These are phyloP conservation scores for Populus trichocarpa DNA, from an alignment of 441 rosid genomes.

Conservation along the genomic window DNA sequence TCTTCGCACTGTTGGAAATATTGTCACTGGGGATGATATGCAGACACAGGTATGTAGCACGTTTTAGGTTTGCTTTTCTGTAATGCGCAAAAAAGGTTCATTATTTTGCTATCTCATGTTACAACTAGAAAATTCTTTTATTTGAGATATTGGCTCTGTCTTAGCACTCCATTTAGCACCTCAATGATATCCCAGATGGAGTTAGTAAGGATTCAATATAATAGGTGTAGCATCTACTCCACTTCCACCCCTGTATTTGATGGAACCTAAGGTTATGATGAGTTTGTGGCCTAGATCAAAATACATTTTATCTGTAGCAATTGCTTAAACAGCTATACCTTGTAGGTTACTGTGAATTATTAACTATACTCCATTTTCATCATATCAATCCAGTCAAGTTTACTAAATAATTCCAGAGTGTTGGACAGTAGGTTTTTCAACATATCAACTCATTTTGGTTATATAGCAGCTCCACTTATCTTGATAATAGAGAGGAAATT, in stretches of 20 bases:
- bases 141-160: neutral
- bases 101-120: too few species aligned
- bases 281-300: neutral
- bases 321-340: neutral
- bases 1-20: constrained; percentile 79
- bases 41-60: constrained; percentile 67
- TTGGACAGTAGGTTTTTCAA: neutral
- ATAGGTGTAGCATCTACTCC: neutral
- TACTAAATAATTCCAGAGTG: neutral
- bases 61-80: neutral
- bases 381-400: neutral
- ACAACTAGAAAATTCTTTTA: too few species aligned
- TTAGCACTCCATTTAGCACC: neutral
- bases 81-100: neutral
- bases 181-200: neutral
- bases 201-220: neutral
- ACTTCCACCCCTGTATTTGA: neutral
- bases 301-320: neutral
- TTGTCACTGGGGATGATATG: constrained; percentile 82
- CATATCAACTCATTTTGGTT: too few species aligned
- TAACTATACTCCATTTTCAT: neutral
- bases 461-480: too few species aligned
- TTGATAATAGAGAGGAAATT: too few species aligned
- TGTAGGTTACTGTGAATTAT: neutral
- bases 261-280: neutral